phyloP scores from a whole-genome alignment of 805 yeast genomes.

The Myxozyma sirexii region DNA sequence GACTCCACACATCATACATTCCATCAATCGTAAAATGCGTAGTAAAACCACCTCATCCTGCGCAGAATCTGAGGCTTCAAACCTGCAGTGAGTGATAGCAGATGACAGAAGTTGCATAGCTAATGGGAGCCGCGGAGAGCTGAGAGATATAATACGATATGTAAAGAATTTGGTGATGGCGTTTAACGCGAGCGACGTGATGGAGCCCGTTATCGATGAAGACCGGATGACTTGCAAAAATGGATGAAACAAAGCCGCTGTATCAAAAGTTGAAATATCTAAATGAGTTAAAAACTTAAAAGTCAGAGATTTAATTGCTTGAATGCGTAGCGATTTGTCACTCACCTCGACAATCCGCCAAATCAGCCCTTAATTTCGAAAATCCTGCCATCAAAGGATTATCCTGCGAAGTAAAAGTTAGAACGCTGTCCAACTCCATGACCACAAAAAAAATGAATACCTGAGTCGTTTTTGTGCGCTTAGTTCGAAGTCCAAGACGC shows the following conservation, averaged over 20 bases:
- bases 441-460: background rate
- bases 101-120: slow-evolving; percentile 67
- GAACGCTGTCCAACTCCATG: background rate
- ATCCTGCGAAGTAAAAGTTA: slow-evolving; percentile 10
- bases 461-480: slow-evolving; percentile 22
- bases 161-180: slow-evolving; percentile 74
- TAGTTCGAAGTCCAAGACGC: slow-evolving; percentile 40
- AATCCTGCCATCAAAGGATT: slow-evolving; percentile 52
- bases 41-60: slow-evolving; percentile 89
- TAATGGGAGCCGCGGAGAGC: slow-evolving; percentile 57
- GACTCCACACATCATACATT: slow-evolving; percentile 64
- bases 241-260: slow-evolving; percentile 79
- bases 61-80: slow-evolving; percentile 90
- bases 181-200: slow-evolving; percentile 78
- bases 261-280: slow-evolving; percentile 60
- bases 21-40: slow-evolving; percentile 76
- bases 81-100: slow-evolving; percentile 88
- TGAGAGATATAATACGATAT: slow-evolving; percentile 62
- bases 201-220: slow-evolving; percentile 80
- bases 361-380: slow-evolving; percentile 71
- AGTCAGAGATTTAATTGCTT: background rate
- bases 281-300: background rate
- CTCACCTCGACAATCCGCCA: slow-evolving; percentile 53
- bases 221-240: slow-evolving; percentile 81
- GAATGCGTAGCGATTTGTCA: background rate